Evolutionary conservation across 805 yeast species (phyloP), one percentile per base, ranked within the genome.

Genomic region (Torulaspora indica): DNA sequence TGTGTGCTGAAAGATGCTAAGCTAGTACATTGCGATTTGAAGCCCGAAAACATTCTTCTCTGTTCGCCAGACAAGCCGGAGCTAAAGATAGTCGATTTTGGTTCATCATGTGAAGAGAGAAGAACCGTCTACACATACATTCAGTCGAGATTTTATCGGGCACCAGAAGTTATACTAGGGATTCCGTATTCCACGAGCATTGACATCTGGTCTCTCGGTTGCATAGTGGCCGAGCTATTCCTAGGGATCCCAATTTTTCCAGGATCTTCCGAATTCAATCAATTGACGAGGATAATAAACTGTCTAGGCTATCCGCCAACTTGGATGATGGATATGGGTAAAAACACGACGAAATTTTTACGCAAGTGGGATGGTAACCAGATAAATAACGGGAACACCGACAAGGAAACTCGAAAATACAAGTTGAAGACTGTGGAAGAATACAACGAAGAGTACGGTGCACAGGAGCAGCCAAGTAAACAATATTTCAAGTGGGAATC

Each of bases 301-400:
- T 84, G 89, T 71, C 64, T 91, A 47, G 96, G 95, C 0, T 64
- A 71, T 50, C 98, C 98, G 18, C 97, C 96, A 8, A 70, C 82
- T 18, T 95, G 96, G 87, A 93, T 93, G 98, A 73, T 91, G 52
- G 97, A 91, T 51, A 88, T 86, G 80, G 98, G 98, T 22, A 83
- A 87, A 53, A 88, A 83, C 63, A 74, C 95, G 1, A 67, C 73
- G 36, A 78, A 81, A 53, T 93, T 84, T 54, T 60, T 56, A 63
- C 67, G 35, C 34, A 49, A 59, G 64, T 22, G 28, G 5, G 40
- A 29, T 6, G 33, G 39, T 29, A 32, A 24, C 15, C 40, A 40
- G 18, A 15, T 20, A 15, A 25, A 14, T 10, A 14, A 20, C 25
- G 17, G 24, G n/a, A 17, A 20, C 25, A 32, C 38, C 13, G 10